Evolutionary conservation across 176 grass and related monocot genomes (phyloP), one percentile per base, ranked within the genome.

Genomic region (Carex kokanica): DNA sequence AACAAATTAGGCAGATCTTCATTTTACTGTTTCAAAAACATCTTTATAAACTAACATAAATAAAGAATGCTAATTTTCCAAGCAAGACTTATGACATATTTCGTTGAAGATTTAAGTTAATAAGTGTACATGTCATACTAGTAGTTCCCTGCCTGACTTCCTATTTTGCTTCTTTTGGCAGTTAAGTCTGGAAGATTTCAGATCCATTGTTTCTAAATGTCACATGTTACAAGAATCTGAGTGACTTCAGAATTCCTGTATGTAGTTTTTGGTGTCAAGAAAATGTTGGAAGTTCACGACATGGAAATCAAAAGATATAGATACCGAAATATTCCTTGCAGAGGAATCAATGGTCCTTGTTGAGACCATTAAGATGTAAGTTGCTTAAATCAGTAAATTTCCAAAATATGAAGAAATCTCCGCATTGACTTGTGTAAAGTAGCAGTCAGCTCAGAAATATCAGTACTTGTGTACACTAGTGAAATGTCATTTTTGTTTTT

Each of bases 161-260:
- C 14, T 54, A 47, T 59, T 53, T 84, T 73, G 11, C 70, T 72
- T 65, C 6, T 63, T 52, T 78, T 85, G 29, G 55, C 93, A 99
- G 96, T 82, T 95, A 75, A 99, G 70, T 71, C 83, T 99, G 1
- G 91, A 95, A 65, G 93, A 99, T 81, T 99, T 99, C 80, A 91
- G 70, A 56, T 32, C 79, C 85, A 93, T 95, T 53, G 43, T 93
- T 78, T 89, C 84, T 74, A 78, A 83, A 85, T 99, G 96, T 90
- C 91, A 92, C 70, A 99, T 99, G 93, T 34, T 91, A 79, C 93
- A 92, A 71, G 91, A 90, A 53, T 77, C 56, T 61, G 75, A n/a
- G 86, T 74, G 55, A 75, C 80, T 79, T 73, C 40, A 72, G 71
- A 70, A 65, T 24, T 25, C 18, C 21, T 1, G 25, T 45, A 81